Percentiles rank a stretch among this genome's conserved stretches.
These are phyloP conservation scores for Sporisorium sorghi DNA, from an alignment of 1,284 basidiomycete genomes.

Conservation along the genomic window DNA sequence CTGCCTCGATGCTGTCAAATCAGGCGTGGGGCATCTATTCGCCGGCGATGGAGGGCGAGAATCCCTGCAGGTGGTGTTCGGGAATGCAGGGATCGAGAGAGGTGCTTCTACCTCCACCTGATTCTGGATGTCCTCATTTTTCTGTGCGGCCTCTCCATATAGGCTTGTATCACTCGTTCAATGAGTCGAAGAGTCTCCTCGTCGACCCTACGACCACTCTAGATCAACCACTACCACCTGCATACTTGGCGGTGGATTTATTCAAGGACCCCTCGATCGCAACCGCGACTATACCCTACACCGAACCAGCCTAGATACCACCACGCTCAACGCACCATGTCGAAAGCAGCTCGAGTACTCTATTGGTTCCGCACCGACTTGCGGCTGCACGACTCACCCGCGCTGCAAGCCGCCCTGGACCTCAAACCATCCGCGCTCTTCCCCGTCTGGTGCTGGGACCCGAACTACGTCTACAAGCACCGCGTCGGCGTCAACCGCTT, in stretches of 20 bases:
- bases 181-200: neutral
- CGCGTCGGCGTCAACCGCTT: conserved; percentile 72
- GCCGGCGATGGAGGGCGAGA: too few species aligned
- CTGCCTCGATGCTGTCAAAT: neutral
- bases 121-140: neutral
- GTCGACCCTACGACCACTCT: neutral
- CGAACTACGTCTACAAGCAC: conserved; percentile 71
- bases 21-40: too few species aligned
- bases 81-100: neutral
- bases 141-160: too few species aligned
- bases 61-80: neutral
- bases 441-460: conserved; percentile 70
- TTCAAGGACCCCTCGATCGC: too few species aligned
- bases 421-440: conserved; percentile 71
- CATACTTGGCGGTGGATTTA: neutral
- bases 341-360: conserved; percentile 67
- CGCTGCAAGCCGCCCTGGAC: conserved; percentile 70
- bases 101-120: neutral
- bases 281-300: too few species aligned
- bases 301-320: too few species aligned
- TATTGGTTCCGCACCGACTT: conserved; percentile 74
- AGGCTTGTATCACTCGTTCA: neutral
- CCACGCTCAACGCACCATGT: conserved; percentile 16
- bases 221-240: too few species aligned
- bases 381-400: conserved; percentile 73